Conservation (phyloP, 164 flowering plant species). For the Umbellularia californica region DNA sequence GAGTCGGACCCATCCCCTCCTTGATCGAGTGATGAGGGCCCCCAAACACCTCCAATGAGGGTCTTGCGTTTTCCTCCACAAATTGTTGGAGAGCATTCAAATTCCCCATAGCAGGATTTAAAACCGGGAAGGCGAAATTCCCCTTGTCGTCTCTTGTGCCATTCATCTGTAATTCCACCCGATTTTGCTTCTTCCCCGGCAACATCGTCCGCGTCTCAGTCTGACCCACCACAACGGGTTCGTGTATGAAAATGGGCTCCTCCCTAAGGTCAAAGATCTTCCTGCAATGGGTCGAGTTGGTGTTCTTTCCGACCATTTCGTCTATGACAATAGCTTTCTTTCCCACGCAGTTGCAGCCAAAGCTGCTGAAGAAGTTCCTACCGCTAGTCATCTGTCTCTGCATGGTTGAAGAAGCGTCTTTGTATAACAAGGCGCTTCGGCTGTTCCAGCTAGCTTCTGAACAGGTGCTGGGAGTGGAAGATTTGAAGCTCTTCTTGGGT, state of each 20-base stretch:
- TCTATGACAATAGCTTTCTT: conserved; percentile 41
- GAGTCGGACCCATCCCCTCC: conserved; percentile 18
- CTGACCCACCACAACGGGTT: conserved; percentile 7
- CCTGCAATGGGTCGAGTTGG: conserved; percentile 3
- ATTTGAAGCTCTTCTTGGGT: conserved; percentile 13
- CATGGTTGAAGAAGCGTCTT: conserved; percentile 9
- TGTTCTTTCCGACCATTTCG: conserved; percentile 4
- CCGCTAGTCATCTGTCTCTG: conserved; percentile 6
- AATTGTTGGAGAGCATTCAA: conserved; percentile 7
- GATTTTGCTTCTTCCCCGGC: conserved; percentile 3
- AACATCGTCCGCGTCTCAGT: background rate
- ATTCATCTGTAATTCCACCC: conserved; percentile 7
- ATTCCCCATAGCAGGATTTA: conserved; percentile 14
- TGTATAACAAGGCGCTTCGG: conserved; percentile 47
- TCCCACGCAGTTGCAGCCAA: conserved; percentile 56
- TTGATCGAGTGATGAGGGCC: conserved; percentile 31
- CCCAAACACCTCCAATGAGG: conserved; percentile 58
- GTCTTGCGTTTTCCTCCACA: conserved; percentile 22
- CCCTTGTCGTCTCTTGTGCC: conserved; percentile 15
- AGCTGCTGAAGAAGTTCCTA: conserved; percentile 34
- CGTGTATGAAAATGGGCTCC: conserved; percentile 5
- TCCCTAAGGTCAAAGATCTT: conserved; percentile 4
- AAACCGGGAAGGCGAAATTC: conserved; percentile 22
- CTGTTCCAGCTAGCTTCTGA: conserved; percentile 81
- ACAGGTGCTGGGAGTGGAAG: conserved; percentile 41